Evolutionary conservation across 2,329 filamentous ascomycete genomes (phyloP).

Genomic region (Phaeosphaeriaceae sp.): DNA sequence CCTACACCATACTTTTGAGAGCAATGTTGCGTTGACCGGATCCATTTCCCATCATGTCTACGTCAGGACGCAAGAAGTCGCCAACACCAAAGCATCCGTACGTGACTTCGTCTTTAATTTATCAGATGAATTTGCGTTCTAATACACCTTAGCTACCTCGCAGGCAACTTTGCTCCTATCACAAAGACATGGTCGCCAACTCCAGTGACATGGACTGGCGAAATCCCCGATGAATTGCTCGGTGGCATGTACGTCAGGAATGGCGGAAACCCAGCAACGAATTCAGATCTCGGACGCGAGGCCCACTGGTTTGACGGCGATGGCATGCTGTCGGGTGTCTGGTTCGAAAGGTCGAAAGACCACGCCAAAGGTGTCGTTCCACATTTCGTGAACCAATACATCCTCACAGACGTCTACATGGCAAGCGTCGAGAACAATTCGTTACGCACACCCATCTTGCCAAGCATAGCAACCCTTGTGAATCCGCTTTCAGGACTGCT

Average conservation of each 20-base stretch:
- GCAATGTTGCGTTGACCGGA: constrained; percentile 13
- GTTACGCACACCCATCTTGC: constrained; percentile 65
- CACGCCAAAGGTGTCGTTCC: constrained; percentile 57
- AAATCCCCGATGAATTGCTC: constrained; percentile 68
- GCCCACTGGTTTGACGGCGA: constrained; percentile 79
- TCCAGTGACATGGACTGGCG: constrained; percentile 63
- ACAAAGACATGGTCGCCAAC: constrained; percentile 63
- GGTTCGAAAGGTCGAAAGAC: constrained; percentile 57
- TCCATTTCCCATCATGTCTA: constrained; percentile 27
- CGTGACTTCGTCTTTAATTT: constrained; percentile 4
- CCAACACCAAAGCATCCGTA: constrained; percentile 50
- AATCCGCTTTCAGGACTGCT: constrained; percentile 63
- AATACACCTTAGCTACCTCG: constrained; percentile 59
- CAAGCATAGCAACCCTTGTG: constrained; percentile 72
- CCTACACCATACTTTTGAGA: not conserved
- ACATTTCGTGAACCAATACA: constrained; percentile 73
- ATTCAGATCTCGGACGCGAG: constrained; percentile 66
- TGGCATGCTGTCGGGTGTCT: constrained; percentile 74
- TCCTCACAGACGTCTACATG: constrained; percentile 71
- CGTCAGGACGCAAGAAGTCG: constrained; percentile 24
- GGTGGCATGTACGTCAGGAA: constrained; percentile 77
- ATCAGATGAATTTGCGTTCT: not conserved
- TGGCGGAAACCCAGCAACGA: constrained; percentile 71
- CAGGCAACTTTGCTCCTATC: constrained; percentile 74
- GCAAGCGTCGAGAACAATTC: constrained; percentile 58